Conservation (phyloP, 495 filamentous ascomycete species). For the Chaetomium tenue region DNA sequence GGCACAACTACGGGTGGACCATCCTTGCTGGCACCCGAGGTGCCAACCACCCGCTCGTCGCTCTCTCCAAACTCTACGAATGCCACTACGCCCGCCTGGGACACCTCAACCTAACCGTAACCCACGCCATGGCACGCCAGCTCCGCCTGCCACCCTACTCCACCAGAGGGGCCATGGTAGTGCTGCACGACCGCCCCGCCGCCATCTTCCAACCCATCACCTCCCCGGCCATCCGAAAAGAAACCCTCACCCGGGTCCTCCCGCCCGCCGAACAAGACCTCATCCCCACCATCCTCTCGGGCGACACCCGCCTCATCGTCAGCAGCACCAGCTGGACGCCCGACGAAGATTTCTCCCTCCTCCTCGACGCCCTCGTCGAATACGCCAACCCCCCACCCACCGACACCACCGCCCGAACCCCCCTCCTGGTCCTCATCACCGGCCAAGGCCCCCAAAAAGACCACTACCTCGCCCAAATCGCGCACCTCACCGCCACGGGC, state of each 20-base stretch:
- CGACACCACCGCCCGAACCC: slow-evolving; percentile 42
- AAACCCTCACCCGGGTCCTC: slow-evolving; percentile 61
- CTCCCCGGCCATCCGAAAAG: slow-evolving; percentile 44
- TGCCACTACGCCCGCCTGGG: slow-evolving; percentile 64
- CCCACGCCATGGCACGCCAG: slow-evolving; percentile 77
- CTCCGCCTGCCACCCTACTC: slow-evolving; percentile 61
- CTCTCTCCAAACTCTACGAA: slow-evolving; percentile 74
- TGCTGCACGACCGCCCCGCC: slow-evolving; percentile 86
- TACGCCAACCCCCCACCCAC: slow-evolving; percentile 52
- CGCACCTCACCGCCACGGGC: slow-evolving; percentile 54
- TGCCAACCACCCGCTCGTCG: slow-evolving; percentile 72
- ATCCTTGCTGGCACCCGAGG: slow-evolving; percentile 71
- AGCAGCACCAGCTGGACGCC: slow-evolving; percentile 96
- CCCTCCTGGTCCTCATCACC: slow-evolving; percentile 77
- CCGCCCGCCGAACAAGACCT: slow-evolving; percentile 48
- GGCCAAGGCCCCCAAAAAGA: slow-evolving; percentile 85
- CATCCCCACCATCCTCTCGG: slow-evolving; percentile 54
- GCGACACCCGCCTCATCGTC: slow-evolving; percentile 65
- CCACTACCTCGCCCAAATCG: slow-evolving; percentile 66
- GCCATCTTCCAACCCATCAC: slow-evolving; percentile 72
- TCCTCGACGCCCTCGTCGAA: slow-evolving; percentile 76
- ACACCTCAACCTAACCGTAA: slow-evolving; percentile 78
- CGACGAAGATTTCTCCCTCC: slow-evolving; percentile 88
- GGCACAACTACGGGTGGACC: slow-evolving; percentile 99
- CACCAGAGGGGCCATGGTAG: slow-evolving; percentile 60